These are phyloP conservation scores for Fusarium coffeatum DNA, from an alignment of 2,329 filamentous ascomycete species.

Conservation along the genomic window DNA sequence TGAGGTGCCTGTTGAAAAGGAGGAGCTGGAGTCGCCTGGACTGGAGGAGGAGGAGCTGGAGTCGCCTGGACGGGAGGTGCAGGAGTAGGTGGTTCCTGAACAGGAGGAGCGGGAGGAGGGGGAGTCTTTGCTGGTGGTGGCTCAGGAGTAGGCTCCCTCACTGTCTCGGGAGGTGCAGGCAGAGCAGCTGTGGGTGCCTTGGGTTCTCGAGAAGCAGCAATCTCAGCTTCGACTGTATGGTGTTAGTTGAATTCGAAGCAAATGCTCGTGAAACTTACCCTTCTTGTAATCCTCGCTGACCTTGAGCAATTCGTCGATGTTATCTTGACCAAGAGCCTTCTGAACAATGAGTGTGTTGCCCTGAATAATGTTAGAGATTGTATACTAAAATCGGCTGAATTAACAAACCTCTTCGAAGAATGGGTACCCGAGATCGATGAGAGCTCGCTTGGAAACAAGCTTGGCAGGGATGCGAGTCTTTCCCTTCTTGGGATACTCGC, in stretches of 20 bases:
- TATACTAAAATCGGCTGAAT: accelerated
- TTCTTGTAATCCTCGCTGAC: constrained; percentile 82
- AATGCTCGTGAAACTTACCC: constrained; percentile 53
- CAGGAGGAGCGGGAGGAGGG: constrained; percentile 32
- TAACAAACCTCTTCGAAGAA: constrained; percentile 82
- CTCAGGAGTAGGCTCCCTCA: constrained; percentile 53
- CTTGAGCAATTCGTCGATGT: constrained; percentile 90
- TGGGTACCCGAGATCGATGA: constrained; percentile 87
- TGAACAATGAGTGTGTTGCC: constrained; percentile 84
- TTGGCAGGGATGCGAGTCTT: constrained; percentile 89
- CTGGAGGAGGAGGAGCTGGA: constrained; percentile 52
- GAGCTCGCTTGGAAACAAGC: constrained; percentile 81
- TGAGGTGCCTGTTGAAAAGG: constrained; percentile 36
- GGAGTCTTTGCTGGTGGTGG: constrained; percentile 47
- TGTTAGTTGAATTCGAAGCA: not conserved
- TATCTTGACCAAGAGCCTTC: constrained; percentile 86
- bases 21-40: constrained; percentile 51
- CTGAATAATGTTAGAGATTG: constrained; percentile 56
- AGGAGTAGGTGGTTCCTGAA: constrained; percentile 13
- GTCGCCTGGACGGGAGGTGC: constrained; percentile 51
- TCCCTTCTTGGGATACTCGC: constrained; percentile 81
- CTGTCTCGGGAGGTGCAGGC: constrained; percentile 47
- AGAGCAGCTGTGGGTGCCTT: constrained; percentile 45
- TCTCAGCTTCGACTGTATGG: constrained; percentile 30
- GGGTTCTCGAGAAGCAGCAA: constrained; percentile 24